Percentiles rank a stretch among this genome's conserved stretches.
These are phyloP conservation scores for Crucibulum laeve DNA, from an alignment of 768 basidiomycete genomes.

Conservation along the genomic window DNA sequence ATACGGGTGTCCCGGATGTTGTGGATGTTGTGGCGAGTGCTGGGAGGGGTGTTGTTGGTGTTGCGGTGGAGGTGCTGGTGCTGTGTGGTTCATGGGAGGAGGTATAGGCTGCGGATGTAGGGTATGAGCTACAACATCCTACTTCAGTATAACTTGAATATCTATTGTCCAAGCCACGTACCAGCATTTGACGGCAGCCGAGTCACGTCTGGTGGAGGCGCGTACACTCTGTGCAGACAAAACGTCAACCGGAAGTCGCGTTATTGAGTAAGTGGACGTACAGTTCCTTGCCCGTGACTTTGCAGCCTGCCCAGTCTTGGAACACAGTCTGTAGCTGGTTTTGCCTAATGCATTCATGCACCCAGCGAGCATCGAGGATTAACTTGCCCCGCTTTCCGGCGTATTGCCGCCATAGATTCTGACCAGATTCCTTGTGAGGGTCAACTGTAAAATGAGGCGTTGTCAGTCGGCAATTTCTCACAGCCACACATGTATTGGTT, in stretches of 20 bases:
- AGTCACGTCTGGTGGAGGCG: background rate
- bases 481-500: too few species aligned
- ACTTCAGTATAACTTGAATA: conserved; percentile 9
- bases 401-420: conserved; percentile 78
- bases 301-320: conserved; percentile 77
- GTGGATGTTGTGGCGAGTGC: conserved; percentile 15
- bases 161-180: background rate
- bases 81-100: background rate
- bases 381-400: conserved; percentile 76
- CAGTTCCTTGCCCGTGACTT: conserved; percentile 72
- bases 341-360: conserved; percentile 69
- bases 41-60: conserved; percentile 12
- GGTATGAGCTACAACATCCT: conserved; percentile 12
- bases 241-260: background rate
- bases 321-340: conserved; percentile 70
- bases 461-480: too few species aligned
- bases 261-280: conserved; percentile 26
- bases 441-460: too few species aligned
- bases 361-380: conserved; percentile 71
- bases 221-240: conserved; percentile 2
- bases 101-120: conserved; percentile 15
- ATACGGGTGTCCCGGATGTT: conserved; percentile 16
- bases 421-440: conserved; percentile 73
- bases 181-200: conserved; percentile 2
- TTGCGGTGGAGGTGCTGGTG: conserved; percentile 19